These are phyloP conservation scores for Homolaphlyctis polyrhiza DNA, from an alignment of 371 early-diverging fungal species.

Conservation along the genomic window DNA sequence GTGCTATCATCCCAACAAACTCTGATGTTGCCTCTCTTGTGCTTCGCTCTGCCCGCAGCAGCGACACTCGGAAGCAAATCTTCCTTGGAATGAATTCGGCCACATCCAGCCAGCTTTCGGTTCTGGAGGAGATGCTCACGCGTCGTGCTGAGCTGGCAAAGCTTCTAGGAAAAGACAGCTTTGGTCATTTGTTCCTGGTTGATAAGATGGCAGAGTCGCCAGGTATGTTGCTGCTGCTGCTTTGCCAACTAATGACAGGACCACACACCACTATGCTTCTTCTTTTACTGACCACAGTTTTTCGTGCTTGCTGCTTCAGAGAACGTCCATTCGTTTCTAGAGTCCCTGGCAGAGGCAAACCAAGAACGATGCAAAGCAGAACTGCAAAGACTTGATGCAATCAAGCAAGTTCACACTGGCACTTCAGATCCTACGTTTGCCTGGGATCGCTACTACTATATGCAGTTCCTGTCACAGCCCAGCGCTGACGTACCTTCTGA, in stretches of 20 bases:
- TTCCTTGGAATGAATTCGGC: conserved; percentile 74
- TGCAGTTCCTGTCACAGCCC: conserved; percentile 25
- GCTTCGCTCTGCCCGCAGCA: conserved; percentile 58
- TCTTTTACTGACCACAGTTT: not conserved
- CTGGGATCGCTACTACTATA: conserved; percentile 82
- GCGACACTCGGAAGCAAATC: conserved; percentile 60
- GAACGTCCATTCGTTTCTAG: conserved; percentile 79
- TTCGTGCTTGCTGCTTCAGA: conserved; percentile 26
- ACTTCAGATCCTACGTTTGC: conserved; percentile 46
- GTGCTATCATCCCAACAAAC: conserved; percentile 26
- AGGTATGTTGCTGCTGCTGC: conserved; percentile 41
- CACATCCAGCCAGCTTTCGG: conserved; percentile 49
- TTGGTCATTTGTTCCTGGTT: conserved; percentile 72
- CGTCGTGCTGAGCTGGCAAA: conserved; percentile 71
- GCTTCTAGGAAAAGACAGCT: conserved; percentile 72
- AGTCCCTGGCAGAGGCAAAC: conserved; percentile 51
- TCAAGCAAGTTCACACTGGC: conserved; percentile 19
- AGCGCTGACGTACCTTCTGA: not conserved
- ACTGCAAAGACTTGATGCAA: conserved; percentile 8
- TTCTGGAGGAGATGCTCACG: conserved; percentile 69
- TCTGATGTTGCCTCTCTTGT: conserved; percentile 48
- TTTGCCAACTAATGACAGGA: no score
- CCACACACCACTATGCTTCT: no score
- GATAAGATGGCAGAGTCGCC: conserved; percentile 93
- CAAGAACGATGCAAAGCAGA: conserved; percentile 33